Conservation (phyloP, 768 basidiomycete genomes). For the Podaxis mareebaensis region DNA sequence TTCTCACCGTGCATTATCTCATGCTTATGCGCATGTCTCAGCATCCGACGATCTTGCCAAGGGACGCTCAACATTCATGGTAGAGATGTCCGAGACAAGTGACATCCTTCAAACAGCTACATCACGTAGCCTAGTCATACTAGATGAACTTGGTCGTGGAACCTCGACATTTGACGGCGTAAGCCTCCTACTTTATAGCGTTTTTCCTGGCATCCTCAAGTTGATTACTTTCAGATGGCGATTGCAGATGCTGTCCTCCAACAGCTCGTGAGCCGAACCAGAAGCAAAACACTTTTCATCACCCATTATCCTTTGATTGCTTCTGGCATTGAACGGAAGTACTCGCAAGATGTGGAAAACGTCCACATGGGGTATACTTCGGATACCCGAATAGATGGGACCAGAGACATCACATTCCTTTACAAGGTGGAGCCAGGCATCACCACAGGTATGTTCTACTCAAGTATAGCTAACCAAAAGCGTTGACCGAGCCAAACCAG, state of each 20-base stretch:
- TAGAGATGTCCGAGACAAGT: slow-evolving; percentile 92
- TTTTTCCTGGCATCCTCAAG: neutral
- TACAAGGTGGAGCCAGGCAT: slow-evolving; percentile 75
- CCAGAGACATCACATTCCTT: slow-evolving; percentile 82
- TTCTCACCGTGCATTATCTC: slow-evolving; percentile 2
- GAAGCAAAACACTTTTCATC: slow-evolving; percentile 85
- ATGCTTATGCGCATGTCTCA: slow-evolving; percentile 25
- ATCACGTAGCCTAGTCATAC: slow-evolving; percentile 75
- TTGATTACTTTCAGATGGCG: slow-evolving; percentile 60
- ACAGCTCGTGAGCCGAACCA: slow-evolving; percentile 57
- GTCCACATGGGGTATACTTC: slow-evolving; percentile 86
- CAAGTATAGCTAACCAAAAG: neutral
- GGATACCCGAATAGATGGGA: slow-evolving; percentile 68
- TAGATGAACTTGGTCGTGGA: slow-evolving; percentile 89
- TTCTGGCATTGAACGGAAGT: slow-evolving; percentile 58
- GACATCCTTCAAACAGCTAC: slow-evolving; percentile 84
- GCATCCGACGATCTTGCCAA: slow-evolving; percentile 87
- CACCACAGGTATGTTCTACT: slow-evolving; percentile 46
- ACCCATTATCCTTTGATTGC: slow-evolving; percentile 93
- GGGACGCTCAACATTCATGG: slow-evolving; percentile 95
- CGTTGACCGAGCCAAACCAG: slow-evolving; percentile 26
- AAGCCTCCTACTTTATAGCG: slow-evolving; percentile 20
- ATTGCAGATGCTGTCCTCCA: slow-evolving; percentile 83
- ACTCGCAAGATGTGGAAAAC: slow-evolving; percentile 66
- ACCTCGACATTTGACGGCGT: slow-evolving; percentile 93